Percentiles rank a stretch among this genome's conserved stretches.
phyloP scores from a whole-genome alignment of 768 basidiomycete species.

The Suillus spraguei region DNA sequence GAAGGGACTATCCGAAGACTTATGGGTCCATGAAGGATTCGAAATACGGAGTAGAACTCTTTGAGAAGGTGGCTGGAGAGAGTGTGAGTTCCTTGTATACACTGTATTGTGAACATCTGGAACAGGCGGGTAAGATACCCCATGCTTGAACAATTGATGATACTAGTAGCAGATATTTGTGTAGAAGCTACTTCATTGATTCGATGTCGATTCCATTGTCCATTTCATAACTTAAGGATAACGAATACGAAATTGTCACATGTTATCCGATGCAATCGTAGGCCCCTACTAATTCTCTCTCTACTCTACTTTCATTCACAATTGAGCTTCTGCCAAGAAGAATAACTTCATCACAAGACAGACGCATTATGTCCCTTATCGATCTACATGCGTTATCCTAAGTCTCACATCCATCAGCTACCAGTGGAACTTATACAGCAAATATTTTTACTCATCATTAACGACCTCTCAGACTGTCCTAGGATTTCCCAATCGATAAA shows the following conservation, averaged over 20 bases:
- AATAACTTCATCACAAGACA: background rate
- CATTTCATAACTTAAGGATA: too few species aligned
- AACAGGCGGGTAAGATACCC: too few species aligned
- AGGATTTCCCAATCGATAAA: background rate
- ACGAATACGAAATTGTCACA: background rate
- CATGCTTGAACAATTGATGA: too few species aligned
- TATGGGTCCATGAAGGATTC: too few species aligned
- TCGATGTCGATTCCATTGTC: too few species aligned
- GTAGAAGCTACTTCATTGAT: too few species aligned
- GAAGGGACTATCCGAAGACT: slow-evolving; percentile 57
- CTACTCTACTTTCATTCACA: background rate
- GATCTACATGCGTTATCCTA: background rate
- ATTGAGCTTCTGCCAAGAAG: background rate
- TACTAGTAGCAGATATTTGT: too few species aligned
- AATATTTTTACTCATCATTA: background rate
- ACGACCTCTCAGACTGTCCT: background rate
- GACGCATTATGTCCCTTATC: background rate
- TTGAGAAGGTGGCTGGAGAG: too few species aligned
- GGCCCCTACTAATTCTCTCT: background rate
- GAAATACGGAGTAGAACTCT: too few species aligned
- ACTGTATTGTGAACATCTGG: too few species aligned
- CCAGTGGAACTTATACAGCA: background rate
- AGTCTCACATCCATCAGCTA: background rate
- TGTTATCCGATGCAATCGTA: background rate
- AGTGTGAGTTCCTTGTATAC: too few species aligned